Evolutionary conservation across 1,284 basidiomycete genomes (phyloP), one percentile per base, ranked within the genome.

Genomic region (Heterobasidion parviporum): DNA sequence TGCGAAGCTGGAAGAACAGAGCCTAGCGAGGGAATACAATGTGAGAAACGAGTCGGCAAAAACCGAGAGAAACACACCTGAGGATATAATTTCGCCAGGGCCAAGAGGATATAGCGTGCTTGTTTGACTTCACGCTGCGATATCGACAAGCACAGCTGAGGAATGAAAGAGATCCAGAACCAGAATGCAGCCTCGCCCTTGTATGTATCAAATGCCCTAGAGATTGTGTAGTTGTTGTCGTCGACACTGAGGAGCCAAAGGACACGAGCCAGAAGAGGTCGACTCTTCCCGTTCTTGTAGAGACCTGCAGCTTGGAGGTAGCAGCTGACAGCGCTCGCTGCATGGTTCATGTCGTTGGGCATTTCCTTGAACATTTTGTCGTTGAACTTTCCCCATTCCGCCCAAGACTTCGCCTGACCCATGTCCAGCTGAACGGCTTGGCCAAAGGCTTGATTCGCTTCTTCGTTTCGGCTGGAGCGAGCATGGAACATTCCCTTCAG

Each of bases 401-500:
- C 94, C 98, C 97, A 99, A 3, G 94, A 94, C 72, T 98, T 99
- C 0, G 96, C 87, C 67, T 98, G 87, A 57, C 79, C 81, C 82
- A 98, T 89, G 68, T 99, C 98, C 71, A 98, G 85, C 69, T 98
- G 94, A 43, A 99, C 92, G 38, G 95, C 95, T 70, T 93, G 91
- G 10, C 91, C 90, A 70, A 99, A 99, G 32, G 95, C 92, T 55
- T 83, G 77, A 63, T 92, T 95, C 38, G 97, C 95, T 20, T 99
- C 96, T 14, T 98, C 94, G 61, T 85, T 84, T 50, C 94, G 85
- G 18, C 85, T 85, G 51, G 94, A 83, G 58, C 90, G 87, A 50
- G 94, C 92, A 64, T 98, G 89, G 76, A 99, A 99, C 93, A 99
- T 98, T 53, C 94, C 97, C 73, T 99, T 99, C 68, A 99, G 77